These are phyloP conservation scores for Aspergillus novoparasiticus DNA, from an alignment of 2,329 filamentous ascomycete genomes.

Conservation along the genomic window DNA sequence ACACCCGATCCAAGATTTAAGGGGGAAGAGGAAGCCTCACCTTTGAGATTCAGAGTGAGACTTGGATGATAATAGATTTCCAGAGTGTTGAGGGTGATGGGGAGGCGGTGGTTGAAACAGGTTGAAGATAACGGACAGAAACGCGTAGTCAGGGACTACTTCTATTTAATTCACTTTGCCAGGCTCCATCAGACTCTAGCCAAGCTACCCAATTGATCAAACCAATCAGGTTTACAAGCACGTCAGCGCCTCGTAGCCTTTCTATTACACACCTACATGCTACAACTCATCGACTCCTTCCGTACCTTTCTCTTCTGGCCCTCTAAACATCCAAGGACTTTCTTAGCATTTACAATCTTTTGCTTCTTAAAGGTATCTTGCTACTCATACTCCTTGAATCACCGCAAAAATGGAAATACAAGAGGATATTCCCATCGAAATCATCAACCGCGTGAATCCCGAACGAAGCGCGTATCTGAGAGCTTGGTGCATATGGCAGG, in stretches of 20 bases:
- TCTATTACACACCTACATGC: not conserved
- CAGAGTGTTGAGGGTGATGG: not conserved
- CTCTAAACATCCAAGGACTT: not conserved
- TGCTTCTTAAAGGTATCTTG: not conserved
- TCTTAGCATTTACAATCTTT: not conserved
- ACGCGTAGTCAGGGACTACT: not conserved
- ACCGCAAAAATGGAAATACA: not conserved
- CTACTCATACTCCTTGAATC: accelerated
- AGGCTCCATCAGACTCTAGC: not conserved
- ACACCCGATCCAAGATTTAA: not conserved
- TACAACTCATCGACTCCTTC: not conserved
- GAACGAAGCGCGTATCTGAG: not conserved
- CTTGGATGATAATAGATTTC: not conserved
- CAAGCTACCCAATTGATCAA: not conserved
- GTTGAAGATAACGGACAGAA: not conserved
- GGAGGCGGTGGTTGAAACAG: not conserved
- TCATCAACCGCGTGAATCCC: not conserved
- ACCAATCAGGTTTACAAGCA: not conserved
- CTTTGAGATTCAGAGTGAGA: not conserved
- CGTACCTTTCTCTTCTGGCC: not conserved
- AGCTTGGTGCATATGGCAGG: not conserved
- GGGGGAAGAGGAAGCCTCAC: not conserved
- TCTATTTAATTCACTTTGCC: not conserved
- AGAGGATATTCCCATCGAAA: not conserved
- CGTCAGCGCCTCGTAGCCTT: accelerated